phyloP scores from a whole-genome alignment of 148 eudicot species.

The Camellia sinensis region DNA sequence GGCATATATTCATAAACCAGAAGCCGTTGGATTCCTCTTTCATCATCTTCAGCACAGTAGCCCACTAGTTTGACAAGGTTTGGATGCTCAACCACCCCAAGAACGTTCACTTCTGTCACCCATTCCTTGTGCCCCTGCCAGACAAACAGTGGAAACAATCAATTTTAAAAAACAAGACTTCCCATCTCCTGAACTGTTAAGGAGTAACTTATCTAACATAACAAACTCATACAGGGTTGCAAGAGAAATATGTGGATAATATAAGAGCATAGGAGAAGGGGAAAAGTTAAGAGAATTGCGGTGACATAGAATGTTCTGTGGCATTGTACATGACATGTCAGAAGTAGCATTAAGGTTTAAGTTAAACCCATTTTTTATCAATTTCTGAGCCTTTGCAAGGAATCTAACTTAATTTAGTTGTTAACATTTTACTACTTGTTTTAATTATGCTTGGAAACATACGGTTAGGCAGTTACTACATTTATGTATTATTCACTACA shows the following conservation, averaged over 20 bases:
- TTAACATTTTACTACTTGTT: background rate
- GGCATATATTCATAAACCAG: constrained; percentile 90
- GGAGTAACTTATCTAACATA: background rate
- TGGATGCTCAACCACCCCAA: constrained; percentile 89
- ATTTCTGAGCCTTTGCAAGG: background rate
- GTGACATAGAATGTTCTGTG: background rate
- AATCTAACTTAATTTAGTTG: background rate
- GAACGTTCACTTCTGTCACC: constrained; percentile 90
- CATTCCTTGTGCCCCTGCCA: constrained; percentile 95
- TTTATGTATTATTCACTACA: too few relatives aligned
- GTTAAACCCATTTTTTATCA: background rate
- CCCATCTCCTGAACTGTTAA: background rate
- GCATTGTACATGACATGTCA: background rate
- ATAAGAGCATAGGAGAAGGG: constrained; percentile 6
- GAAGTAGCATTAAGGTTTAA: background rate
- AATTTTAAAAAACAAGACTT: background rate
- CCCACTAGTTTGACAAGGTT: constrained; percentile 89
- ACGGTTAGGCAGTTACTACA: background rate
- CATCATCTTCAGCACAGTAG: constrained; percentile 95
- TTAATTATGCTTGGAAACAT: background rate
- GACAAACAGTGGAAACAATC: background rate
- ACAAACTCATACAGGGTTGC: background rate
- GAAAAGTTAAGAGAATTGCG: background rate
- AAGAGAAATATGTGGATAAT: background rate
- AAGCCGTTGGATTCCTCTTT: constrained; percentile 94